Percentiles rank a stretch among this genome's conserved stretches.
Evolutionary conservation across 371 early-diverging fungal genomes (phyloP).

Genomic region (Vavraia culicis): DNA sequence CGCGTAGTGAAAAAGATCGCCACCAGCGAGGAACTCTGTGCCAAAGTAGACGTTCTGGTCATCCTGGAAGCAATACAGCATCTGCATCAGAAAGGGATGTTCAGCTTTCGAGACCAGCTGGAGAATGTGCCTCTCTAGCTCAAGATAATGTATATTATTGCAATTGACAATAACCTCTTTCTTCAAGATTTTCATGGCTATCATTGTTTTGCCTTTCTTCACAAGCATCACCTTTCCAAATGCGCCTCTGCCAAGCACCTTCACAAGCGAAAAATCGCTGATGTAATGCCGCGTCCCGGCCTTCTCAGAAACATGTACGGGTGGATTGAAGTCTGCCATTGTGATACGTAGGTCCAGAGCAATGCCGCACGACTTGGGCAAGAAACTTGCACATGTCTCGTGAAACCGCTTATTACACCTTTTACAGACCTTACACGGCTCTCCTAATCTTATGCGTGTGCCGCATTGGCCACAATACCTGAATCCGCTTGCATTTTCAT

Average conservation of each 20-base stretch:
- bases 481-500: conserved; percentile 52
- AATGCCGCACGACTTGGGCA: conserved; percentile 76
- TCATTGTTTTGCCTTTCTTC: conserved; percentile 51
- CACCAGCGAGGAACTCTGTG: conserved; percentile 47
- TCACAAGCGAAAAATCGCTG: conserved; percentile 66
- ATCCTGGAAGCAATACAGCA: conserved; percentile 39
- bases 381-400: conserved; percentile 53
- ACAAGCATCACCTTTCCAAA: conserved; percentile 91
- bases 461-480: conserved; percentile 92
- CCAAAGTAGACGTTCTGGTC: conserved; percentile 33
- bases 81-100: conserved; percentile 57
- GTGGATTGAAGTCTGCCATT: conserved; percentile 23
- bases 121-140: conserved; percentile 72
- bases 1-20: conserved; percentile 86
- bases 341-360: conserved; percentile 48
- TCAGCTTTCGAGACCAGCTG: conserved; percentile 56
- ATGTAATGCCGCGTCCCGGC: conserved; percentile 38
- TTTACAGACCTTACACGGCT: conserved; percentile 39
- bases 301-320: conserved; percentile 1
- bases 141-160: conserved; percentile 63
- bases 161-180: conserved; percentile 70
- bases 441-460: conserved; percentile 60
- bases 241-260: conserved; percentile 76
- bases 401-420: conserved; percentile 59
- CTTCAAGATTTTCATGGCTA: conserved; percentile 84